A percentile compares a stretch with the other conserved stretches of the same genome.
These are phyloP conservation scores for Casuarina cunninghamiana DNA, from an alignment of 306 rosid genomes.

Conservation along the genomic window DNA sequence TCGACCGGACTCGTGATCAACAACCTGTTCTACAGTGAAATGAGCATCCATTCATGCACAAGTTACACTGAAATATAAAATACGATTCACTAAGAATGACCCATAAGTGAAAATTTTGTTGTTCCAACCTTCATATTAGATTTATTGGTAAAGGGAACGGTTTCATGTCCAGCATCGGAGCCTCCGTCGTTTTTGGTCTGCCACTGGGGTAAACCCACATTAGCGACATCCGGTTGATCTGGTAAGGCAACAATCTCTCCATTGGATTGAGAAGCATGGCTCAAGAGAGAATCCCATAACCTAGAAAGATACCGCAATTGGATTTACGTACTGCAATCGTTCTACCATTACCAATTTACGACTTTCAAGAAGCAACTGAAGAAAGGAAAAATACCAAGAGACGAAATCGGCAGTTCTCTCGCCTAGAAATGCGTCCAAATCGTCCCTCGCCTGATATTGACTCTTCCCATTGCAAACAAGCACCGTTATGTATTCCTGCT, in stretches of 20 bases:
- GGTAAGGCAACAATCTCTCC: neutral
- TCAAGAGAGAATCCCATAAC: constrained; percentile 23
- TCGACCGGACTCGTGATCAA: neutral
- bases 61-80: neutral
- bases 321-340: neutral
- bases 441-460: constrained; percentile 38
- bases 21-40: constrained; percentile 22
- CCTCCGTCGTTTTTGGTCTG: constrained; percentile 10
- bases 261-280: neutral
- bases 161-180: neutral
- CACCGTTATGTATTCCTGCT: constrained; percentile 34
- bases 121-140: constrained; percentile 25
- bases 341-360: neutral
- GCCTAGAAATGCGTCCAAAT: constrained; percentile 34
- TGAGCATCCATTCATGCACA: neutral
- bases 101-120: neutral
- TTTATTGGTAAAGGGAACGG: neutral
- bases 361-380: neutral
- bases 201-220: neutral
- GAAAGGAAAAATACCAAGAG: constrained; percentile 25
- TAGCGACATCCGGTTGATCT: constrained; percentile 1
- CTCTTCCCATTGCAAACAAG: constrained; percentile 36
- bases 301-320: constrained; percentile 5
- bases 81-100: neutral
- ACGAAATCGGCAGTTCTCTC: constrained; percentile 27